Base-by-base conservation (phyloP, 2,329 filamentous ascomycete species). In the Aspergillus calidoustus region DNA sequence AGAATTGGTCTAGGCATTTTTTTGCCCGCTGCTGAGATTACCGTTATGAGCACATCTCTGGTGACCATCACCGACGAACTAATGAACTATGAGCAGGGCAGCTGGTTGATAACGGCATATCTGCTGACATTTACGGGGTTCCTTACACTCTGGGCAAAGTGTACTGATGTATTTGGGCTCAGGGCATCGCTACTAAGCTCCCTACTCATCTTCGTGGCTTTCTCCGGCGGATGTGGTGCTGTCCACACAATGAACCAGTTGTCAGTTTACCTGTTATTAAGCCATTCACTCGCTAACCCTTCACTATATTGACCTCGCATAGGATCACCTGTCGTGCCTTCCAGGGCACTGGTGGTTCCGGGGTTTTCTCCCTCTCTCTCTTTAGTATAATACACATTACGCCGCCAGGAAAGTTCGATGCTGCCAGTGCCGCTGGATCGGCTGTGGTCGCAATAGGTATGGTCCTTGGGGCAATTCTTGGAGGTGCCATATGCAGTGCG, bases 161-260 rank as follows among this genome's bases (percentile, higher is more conserved):
- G 86, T 44, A 87, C 84, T 66, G 84, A 87, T 67, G 83, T 87
- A 19, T 86, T 86, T 58, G 85, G 85, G n/a, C 80, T 84, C 2
- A 70, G 67, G 19, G 13, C 54, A 19, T 41, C 30, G 78, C 78
- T 58, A 79, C 82, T 67, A 76, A 84, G 67, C 70, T 86, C 51
- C 74, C 82, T 80, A 52, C 57, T 72, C 2, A 66, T 81, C 9
- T 82, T 82, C 58, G 71, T 74, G 3, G 67, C 76, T 3, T 81
- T 80, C 58, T 82, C 79, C 0, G 72, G 75, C 11, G 77, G 74
- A 1, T 82, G 79, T 61, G 79, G 78, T 34, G 75, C 72, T 13
- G 67, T 76, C 3, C 71, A 75, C 47, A 73, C 64, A 25, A 76
- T 78, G 60, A 63, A 64, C 17, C 67, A 76, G 52, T 66, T 78